Evolutionary conservation across 331 rosid species (phyloP).

Genomic region (Ulmus americana): DNA sequence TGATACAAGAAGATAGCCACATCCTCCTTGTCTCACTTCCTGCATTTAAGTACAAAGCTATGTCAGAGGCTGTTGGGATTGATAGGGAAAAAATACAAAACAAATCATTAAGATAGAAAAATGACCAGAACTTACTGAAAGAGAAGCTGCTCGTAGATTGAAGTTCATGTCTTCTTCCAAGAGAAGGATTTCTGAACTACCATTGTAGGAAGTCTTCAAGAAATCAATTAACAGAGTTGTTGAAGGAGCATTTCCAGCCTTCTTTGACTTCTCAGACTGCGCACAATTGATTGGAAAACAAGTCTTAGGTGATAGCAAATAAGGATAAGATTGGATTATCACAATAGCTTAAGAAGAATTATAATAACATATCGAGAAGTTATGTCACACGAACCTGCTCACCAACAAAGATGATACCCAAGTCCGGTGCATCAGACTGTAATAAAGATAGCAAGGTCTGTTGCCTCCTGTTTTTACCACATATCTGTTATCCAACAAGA

Average conservation of each 20-base stretch:
- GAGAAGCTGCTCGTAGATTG: constrained; percentile 67
- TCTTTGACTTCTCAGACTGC: constrained; percentile 89
- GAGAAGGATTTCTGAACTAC: constrained; percentile 61
- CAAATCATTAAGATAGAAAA: background rate
- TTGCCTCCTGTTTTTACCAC: constrained; percentile 44
- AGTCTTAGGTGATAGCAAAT: too few relatives aligned
- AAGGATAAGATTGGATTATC: too few relatives aligned
- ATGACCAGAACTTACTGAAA: constrained; percentile 46
- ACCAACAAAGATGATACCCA: constrained; percentile 69
- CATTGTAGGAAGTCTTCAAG: constrained; percentile 56
- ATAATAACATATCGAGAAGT: too few relatives aligned
- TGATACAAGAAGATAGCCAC: constrained; percentile 72
- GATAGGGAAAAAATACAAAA: background rate
- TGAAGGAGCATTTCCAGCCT: constrained; percentile 70
- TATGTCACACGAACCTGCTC: constrained; percentile 55
- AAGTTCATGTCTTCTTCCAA: constrained; percentile 82
- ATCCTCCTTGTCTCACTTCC: constrained; percentile 69
- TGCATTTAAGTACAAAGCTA: constrained; percentile 20
- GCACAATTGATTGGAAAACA: background rate
- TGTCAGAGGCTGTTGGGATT: constrained; percentile 5
- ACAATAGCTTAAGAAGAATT: too few relatives aligned
- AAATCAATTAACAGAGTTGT: constrained; percentile 60
- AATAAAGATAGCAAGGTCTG: constrained; percentile 58
- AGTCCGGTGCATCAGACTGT: constrained; percentile 58
- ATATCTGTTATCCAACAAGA: constrained; percentile 45